phyloP scores from a whole-genome alignment of 495 filamentous ascomycete genomes.

The Articulospora tetracladia region DNA sequence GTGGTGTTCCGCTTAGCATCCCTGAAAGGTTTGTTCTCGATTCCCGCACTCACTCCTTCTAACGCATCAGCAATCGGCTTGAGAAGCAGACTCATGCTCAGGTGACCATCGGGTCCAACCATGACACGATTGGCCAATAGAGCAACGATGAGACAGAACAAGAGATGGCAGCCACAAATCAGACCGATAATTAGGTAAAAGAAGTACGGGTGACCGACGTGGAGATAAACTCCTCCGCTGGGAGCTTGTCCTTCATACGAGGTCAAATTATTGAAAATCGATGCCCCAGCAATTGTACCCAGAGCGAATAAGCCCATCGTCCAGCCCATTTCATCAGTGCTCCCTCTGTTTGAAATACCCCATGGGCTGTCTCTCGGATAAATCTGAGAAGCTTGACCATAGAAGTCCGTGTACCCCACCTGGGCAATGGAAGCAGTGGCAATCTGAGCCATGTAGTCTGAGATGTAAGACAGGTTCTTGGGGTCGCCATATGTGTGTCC shows the following conservation, averaged over 20 bases:
- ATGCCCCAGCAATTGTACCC: conserved; percentile 15
- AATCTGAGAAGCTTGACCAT: conserved; percentile 10
- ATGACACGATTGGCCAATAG: conserved; percentile 21
- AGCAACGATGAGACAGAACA: conserved; percentile 16
- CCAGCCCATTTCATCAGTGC: conserved; percentile 7
- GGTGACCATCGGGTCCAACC: conserved; percentile 18
- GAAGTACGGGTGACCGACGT: conserved; percentile 13
- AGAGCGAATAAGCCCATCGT: conserved; percentile 10
- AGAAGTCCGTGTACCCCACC: conserved; percentile 12
- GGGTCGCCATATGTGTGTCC: conserved; percentile 13
- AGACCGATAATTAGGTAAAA: conserved; percentile 21
- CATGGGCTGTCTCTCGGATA: conserved; percentile 17
- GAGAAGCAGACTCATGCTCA: conserved; percentile 17
- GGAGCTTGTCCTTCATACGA: conserved; percentile 13
- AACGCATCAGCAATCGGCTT: conserved; percentile 24
- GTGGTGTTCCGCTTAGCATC: conserved; percentile 17
- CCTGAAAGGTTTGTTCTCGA: conserved; percentile 15
- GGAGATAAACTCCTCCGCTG: conserved; percentile 7
- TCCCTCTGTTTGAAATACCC: conserved; percentile 6
- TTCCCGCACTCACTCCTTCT: conserved; percentile 14
- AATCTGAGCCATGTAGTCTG: conserved; percentile 22
- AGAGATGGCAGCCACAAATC: conserved; percentile 17
- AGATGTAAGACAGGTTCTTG: conserved; percentile 16
- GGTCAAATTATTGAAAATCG: conserved; percentile 6
- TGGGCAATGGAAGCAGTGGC: conserved; percentile 21